Conservation (phyloP, 2,329 filamentous ascomycete genomes). For the Simplicillium sp. region DNA sequence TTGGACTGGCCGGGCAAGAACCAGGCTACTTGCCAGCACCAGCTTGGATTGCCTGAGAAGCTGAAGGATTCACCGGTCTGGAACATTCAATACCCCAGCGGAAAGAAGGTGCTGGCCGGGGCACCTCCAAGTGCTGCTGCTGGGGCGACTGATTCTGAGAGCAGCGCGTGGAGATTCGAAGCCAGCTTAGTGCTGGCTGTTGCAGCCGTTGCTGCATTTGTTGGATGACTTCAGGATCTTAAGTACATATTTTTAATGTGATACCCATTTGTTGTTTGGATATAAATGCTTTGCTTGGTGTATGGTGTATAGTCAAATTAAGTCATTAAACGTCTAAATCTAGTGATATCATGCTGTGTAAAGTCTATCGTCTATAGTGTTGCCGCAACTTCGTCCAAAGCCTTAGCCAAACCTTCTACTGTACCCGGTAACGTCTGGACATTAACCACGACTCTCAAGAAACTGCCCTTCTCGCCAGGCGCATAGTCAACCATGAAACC, state of each 20-base stretch:
- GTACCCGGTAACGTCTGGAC: constrained; percentile 42
- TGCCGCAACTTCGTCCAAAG: constrained; percentile 34
- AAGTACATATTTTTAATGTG: too few species aligned
- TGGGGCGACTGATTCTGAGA: not conserved
- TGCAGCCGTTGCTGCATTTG: too few species aligned
- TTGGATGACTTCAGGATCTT: too few species aligned
- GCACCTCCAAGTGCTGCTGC: not conserved
- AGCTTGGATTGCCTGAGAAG: constrained; percentile 24
- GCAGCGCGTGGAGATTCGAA: not conserved
- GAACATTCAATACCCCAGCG: constrained; percentile 37
- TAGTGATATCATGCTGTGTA: too few species aligned
- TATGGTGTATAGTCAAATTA: too few species aligned
- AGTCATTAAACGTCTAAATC: too few species aligned
- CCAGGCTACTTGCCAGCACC: constrained; percentile 33
- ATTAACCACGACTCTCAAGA: constrained; percentile 52
- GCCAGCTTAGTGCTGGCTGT: too few species aligned
- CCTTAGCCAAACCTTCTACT: constrained; percentile 42
- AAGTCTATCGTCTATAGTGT: too few species aligned
- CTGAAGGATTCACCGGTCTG: constrained; percentile 31
- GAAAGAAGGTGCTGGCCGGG: constrained; percentile 26
- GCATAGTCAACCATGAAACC: constrained; percentile 55
- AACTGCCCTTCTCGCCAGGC: constrained; percentile 44
- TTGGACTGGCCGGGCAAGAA: constrained; percentile 33
- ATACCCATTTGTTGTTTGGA: too few species aligned
- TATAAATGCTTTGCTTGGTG: too few species aligned